phyloP scores from a whole-genome alignment of 2,329 filamentous ascomycete species.

The Aspergillus sojae region DNA sequence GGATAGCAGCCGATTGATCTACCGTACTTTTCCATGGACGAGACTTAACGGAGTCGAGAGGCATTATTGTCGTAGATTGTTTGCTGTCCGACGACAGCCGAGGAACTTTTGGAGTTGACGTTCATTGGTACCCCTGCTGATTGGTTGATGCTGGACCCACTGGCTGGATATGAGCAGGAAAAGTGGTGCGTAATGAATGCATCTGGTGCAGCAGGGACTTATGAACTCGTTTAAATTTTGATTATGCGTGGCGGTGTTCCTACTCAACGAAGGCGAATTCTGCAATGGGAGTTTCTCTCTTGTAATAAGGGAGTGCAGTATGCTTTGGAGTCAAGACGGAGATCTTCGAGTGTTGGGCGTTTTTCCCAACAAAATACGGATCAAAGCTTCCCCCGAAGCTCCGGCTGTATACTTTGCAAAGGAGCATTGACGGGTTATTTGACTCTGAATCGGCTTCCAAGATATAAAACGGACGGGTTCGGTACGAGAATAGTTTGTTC shows the following conservation, averaged over 20 bases:
- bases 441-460: neutral
- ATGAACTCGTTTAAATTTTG: neutral
- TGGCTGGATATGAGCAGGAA: neutral
- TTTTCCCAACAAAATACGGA: slow-evolving; percentile 31
- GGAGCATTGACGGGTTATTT: neutral
- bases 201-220: neutral
- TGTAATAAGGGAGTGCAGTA: neutral
- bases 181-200: neutral
- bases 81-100: neutral
- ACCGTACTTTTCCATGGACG: neutral
- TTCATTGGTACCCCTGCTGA: neutral
- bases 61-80: neutral
- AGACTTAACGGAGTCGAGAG: neutral
- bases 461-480: neutral
- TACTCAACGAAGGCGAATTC: neutral
- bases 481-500: neutral
- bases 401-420: neutral
- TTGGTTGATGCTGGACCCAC: neutral
- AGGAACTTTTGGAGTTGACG: neutral
- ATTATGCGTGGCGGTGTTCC: neutral
- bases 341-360: slow-evolving; percentile 24
- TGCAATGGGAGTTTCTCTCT: neutral
- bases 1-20: slow-evolving; percentile 1
- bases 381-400: slow-evolving; percentile 19
- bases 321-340: neutral